phyloP scores from a whole-genome alignment of 2,329 filamentous ascomycete species.

The Talaromyces sp. region DNA sequence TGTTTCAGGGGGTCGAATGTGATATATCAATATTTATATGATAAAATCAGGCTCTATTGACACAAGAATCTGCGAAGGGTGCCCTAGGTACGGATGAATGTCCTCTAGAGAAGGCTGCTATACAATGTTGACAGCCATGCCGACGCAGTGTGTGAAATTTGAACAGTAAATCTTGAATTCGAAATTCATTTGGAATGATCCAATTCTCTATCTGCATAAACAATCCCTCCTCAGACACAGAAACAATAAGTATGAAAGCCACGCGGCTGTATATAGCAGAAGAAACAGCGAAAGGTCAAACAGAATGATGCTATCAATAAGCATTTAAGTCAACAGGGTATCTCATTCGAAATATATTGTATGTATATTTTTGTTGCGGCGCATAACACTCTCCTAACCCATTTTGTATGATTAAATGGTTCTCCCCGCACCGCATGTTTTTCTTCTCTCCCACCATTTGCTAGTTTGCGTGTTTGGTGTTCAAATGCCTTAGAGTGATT shows the following conservation, averaged over 20 bases:
- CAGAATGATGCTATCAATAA: background rate
- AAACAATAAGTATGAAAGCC: background rate
- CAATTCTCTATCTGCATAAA: conserved; percentile 1
- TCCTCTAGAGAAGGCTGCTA: too few relatives aligned
- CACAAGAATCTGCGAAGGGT: too few relatives aligned
- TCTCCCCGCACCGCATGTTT: background rate
- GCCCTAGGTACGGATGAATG: too few relatives aligned
- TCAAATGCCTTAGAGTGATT: background rate
- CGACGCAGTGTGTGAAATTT: too few relatives aligned
- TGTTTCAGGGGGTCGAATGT: too few relatives aligned
- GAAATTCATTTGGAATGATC: background rate
- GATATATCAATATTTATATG: too few relatives aligned
- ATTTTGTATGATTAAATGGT: background rate
- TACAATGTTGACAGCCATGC: too few relatives aligned
- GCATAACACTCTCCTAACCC: background rate
- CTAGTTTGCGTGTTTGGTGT: background rate
- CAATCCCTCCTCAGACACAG: background rate
- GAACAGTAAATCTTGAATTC: conserved; percentile 1
- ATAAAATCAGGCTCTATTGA: too few relatives aligned
- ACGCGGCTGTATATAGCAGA: background rate
- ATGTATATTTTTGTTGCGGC: background rate
- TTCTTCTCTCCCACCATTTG: background rate
- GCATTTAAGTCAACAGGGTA: conserved; percentile 8
- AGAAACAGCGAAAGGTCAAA: background rate
- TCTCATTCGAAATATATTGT: conserved; percentile 8